These are phyloP conservation scores for Zygotorulaspora danielsina DNA, from an alignment of 805 yeast genomes.

Conservation along the genomic window DNA sequence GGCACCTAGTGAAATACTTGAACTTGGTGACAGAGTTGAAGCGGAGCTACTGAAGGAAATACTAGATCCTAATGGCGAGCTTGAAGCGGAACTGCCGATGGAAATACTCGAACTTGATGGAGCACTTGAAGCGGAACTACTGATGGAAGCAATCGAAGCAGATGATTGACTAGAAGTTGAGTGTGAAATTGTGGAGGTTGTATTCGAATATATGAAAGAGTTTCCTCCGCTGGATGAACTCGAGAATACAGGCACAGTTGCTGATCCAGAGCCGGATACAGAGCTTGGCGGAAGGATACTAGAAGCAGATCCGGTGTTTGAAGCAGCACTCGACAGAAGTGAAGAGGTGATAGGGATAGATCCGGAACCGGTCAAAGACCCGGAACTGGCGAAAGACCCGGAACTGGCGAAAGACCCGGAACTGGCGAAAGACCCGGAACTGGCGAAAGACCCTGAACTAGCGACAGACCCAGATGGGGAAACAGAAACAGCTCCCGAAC, in stretches of 20 bases:
- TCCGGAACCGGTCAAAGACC: neutral
- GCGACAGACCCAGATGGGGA: neutral
- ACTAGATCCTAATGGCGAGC: neutral
- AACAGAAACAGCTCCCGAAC: conserved; percentile 12
- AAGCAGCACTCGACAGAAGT: too few relatives aligned
- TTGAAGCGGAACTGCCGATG: neutral
- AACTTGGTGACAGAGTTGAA: conserved; percentile 11
- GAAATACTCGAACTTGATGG: neutral
- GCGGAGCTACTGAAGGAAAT: conserved; percentile 11
- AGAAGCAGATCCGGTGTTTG: too few relatives aligned
- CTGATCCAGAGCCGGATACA: conserved; percentile 3
- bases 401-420: too few relatives aligned
- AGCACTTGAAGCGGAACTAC: neutral
- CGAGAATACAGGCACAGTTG: neutral
- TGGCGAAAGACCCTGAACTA: neutral
- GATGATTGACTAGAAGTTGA: too few relatives aligned
- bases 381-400: too few relatives aligned
- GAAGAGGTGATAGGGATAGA: neutral
- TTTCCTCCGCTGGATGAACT: conserved; percentile 1
- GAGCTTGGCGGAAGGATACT: too few relatives aligned
- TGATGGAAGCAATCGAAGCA: too few relatives aligned
- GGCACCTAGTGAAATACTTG: conserved; percentile 7
- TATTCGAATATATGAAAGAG: neutral
- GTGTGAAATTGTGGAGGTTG: neutral
- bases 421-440: too few relatives aligned